Conservation (phyloP, 805 yeast species). For the Ogataea paraovalis region DNA sequence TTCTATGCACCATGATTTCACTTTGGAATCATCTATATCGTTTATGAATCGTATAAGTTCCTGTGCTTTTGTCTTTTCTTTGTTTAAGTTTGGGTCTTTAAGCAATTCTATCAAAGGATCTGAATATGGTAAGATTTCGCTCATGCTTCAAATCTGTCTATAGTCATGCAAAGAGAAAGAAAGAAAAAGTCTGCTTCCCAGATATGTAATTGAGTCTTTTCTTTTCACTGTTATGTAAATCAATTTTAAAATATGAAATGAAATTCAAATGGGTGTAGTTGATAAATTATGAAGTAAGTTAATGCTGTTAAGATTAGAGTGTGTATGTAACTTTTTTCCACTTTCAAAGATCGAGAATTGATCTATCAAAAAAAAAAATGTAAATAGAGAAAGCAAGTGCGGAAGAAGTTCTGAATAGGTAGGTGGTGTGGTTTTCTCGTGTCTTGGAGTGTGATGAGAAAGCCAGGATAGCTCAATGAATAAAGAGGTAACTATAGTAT, state of each 20-base stretch:
- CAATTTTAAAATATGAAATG: not conserved
- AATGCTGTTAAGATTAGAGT: no score
- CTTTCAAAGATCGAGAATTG: not conserved
- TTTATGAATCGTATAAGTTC: constrained; percentile 40
- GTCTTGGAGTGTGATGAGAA: no score
- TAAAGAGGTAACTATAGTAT: no score
- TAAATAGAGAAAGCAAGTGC: not conserved
- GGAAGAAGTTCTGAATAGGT: not conserved
- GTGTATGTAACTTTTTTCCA: no score
- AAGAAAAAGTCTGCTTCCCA: no score
- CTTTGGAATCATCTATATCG: constrained; percentile 40
- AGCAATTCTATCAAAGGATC: constrained; percentile 47
- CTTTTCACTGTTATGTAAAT: no score
- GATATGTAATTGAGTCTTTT: no score
- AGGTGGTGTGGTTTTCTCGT: not conserved
- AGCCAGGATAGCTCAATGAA: no score
- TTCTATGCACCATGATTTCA: constrained; percentile 45
- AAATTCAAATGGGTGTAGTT: no score
- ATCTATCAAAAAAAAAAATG: not conserved
- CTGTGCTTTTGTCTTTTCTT: constrained; percentile 37
- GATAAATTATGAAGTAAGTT: no score
- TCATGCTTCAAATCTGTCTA: constrained; percentile 8
- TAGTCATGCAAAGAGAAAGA: not conserved
- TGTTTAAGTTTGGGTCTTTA: constrained; percentile 45
- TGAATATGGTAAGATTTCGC: constrained; percentile 31